Evolutionary conservation across 1,139 yeast species (phyloP), one percentile per base, ranked within the genome.

Genomic region (Pichia sp.): DNA sequence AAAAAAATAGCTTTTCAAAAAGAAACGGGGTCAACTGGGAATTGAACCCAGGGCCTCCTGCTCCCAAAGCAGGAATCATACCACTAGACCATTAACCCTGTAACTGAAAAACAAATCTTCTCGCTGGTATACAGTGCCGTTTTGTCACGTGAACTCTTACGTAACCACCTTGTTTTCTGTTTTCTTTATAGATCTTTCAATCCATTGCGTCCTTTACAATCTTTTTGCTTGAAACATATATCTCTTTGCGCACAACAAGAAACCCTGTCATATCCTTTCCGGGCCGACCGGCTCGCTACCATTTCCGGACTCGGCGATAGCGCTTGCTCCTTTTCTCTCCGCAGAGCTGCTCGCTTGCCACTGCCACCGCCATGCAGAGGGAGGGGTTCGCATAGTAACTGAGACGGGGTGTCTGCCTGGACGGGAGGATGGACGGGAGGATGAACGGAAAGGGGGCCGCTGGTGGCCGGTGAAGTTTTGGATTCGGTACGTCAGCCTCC

Each of bases 61-160:
- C 72, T 68, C 77, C 77, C 79, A 75, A 75, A 75, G 77, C 78
- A 75, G 72, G 79, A 75, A 75, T 75, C 78, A 75, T 75, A 75
- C 79, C 79, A 75, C 78, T 75, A 61, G 63, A 60, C 63, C 63
- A 59, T 59, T 56, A 49, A 50, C 57, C 54, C 57, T 23, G 26
- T 23, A 23, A 23, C 26, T 23, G 26, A 4, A 23, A 23, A 23
- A 23, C 26, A 23, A 23, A 3, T 23, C 26, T 23, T 23, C 26
- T 23, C 26, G 26, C 26, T 23, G 3, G 26, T 23, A 23, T 23
- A 23, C 26, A 23, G 4, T 23, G 26, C 26, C 26, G 3, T 23
- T 23, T 23, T 23, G 26, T 23, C 26, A 23, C 26, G 26, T 23
- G 26, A 23, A 23, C 26, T 23, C 36, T 32, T 13, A 32, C 36